These are phyloP conservation scores for Chaetothyriales sp. DNA, from an alignment of 2,329 filamentous ascomycete genomes.

Conservation along the genomic window DNA sequence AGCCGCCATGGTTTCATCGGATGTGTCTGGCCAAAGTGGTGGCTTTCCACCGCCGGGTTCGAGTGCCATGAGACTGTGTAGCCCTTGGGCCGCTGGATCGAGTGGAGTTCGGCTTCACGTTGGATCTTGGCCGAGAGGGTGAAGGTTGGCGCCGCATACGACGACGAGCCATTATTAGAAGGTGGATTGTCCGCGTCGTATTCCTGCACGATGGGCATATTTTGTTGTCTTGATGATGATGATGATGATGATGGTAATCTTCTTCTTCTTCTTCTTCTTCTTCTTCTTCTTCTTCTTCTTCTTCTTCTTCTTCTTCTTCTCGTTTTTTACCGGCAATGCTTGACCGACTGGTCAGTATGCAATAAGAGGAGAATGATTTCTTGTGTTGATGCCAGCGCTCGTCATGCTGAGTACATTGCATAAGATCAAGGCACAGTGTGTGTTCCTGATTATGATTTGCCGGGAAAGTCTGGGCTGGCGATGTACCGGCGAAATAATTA, in stretches of 20 bases:
- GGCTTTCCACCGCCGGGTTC: constrained; percentile 86
- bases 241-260: not conserved
- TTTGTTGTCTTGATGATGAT: not conserved
- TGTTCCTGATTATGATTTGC: not conserved
- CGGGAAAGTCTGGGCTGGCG: no score
- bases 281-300: no score
- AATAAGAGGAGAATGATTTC: not conserved
- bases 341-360: not conserved
- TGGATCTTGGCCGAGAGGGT: constrained; percentile 39
- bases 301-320: no score
- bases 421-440: not conserved
- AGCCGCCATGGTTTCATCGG: constrained; percentile 99
- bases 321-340: no score
- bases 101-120: constrained; percentile 44
- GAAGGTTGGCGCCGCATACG: constrained; percentile 26
- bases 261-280: not conserved
- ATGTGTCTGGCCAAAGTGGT: constrained; percentile 93
- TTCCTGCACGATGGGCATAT: constrained; percentile 16
- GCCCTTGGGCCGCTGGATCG: constrained; percentile 66
- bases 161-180: not conserved
- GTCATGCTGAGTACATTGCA: not conserved
- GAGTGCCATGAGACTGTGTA: constrained; percentile 92
- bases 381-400: not conserved
- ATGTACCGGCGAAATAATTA: not conserved
- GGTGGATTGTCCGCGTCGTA: constrained; percentile 4